Evolutionary conservation across 2,329 filamentous ascomycete genomes (phyloP).

Genomic region (Beauveria rudraprayagi): DNA sequence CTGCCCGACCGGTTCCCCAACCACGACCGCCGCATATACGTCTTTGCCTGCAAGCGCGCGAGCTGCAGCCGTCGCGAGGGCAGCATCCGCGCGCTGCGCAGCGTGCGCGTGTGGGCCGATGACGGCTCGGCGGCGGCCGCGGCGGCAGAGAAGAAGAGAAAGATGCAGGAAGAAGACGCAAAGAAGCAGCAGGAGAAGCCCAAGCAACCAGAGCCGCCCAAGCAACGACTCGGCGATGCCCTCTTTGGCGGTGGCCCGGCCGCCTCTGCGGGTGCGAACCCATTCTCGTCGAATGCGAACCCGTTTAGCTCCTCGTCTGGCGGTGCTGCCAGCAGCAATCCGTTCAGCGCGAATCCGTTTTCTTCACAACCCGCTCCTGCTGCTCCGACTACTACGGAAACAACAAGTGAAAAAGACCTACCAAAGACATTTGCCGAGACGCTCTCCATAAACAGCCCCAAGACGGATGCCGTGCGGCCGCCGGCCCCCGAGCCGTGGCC

Average conservation of each 20-base stretch:
- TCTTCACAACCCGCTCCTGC: constrained; percentile 12
- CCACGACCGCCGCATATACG: constrained; percentile 80
- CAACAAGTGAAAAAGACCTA: constrained; percentile 24
- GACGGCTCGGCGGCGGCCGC: constrained; percentile 21
- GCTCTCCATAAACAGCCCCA: constrained; percentile 60
- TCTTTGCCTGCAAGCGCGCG: constrained; percentile 73
- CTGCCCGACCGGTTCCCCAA: constrained; percentile 78
- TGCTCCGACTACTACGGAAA: constrained; percentile 18
- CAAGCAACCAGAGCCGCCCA: constrained; percentile 24
- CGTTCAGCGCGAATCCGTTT: constrained; percentile 26
- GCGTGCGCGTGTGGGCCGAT: constrained; percentile 48
- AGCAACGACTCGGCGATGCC: constrained; percentile 51
- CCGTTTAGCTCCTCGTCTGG: constrained; percentile 33
- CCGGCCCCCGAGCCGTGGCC: constrained; percentile 68
- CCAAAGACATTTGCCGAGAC: constrained; percentile 63
- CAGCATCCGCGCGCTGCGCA: constrained; percentile 68
- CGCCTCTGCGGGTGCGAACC: constrained; percentile 39
- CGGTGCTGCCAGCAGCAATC: constrained; percentile 17
- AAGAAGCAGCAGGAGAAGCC: constrained; percentile 22
- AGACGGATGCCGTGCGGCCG: constrained; percentile 17
- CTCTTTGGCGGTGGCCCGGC: constrained; percentile 58
- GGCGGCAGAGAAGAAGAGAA: constrained; percentile 23
- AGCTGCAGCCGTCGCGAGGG: constrained; percentile 75
- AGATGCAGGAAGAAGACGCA: constrained; percentile 24
- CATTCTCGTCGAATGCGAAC: constrained; percentile 49